Evolutionary conservation across 495 filamentous ascomycete species (phyloP), one percentile per base, ranked within the genome.

Genomic region (Oidiodendron maius): DNA sequence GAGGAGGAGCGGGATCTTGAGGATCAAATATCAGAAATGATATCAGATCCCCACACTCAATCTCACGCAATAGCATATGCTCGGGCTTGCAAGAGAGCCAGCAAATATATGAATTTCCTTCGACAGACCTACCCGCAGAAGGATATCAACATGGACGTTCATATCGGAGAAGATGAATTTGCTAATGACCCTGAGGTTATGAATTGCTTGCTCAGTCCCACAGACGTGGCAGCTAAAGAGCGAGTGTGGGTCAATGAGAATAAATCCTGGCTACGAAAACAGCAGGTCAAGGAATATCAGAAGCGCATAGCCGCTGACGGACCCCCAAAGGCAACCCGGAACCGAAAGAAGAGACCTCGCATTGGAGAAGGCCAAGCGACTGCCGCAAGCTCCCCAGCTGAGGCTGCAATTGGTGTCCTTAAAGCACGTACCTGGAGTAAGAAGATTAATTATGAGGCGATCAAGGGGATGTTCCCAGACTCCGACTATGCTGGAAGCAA

Each of bases 231-330:
- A 3, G 72, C 90, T 53, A 96, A 95, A 60, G 89, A 95, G 62
- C 72, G 75, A 37, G 87, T 97, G 44, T 98, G 93, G 93, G 77
- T 89, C n/a, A 86, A 90, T 50, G 80, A 87, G 55, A 96, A 97
- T 65, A 85, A 88, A 58, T 87, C 91, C 44, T 98, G 87, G 67
- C 72, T 98, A 30, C 84, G 91, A 4, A 74, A 79, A 18, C 78
- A 90, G 62, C 87, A 95, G 61, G 78, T 82, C 40, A 91, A 89
- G 64, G 71, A 76, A 3, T 77, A 89, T 28, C 76, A 83, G 25
- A 71, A 79, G 45, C 79, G 82, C 46, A 64, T 89, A 46, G 71
- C 76, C 3, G 72, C 73, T 24, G 75, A 75, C 45, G 69, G 61
- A 18, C 71, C 75, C 26, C 63, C 69, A 4, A 77, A 78, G 53